Base-by-base conservation (phyloP, 129 eudicot species). In the Centaurea solstitialis region DNA sequence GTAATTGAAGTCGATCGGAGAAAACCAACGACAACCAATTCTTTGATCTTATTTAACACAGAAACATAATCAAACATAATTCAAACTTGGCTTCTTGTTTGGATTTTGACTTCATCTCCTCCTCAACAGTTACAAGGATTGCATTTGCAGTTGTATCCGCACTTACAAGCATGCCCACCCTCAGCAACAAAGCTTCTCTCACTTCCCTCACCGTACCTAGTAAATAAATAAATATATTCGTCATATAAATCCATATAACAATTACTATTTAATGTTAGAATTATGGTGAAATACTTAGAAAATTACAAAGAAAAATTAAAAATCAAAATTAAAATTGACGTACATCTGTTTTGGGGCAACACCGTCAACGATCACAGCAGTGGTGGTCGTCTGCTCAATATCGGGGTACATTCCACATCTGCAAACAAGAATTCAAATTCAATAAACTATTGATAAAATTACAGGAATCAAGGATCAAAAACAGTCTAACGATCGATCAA, bases 401-500 rank as follows among this genome's bases (percentile, higher is more conserved):
- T 89, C 89, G 6, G 97, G 93, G 71, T 89, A 91, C 91, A 81
- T 91, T 41, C 93, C 91, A 62, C 93, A 89, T 73, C 97, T 91
- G 85, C 84, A 78, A 73, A 40, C 33, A n/a, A 38, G 76, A 15
- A n/a, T 43, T 18, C 40, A 71, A 13, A 50, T 53, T 70, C 7
- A 13, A 69, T 50, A 9, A 65, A 40, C 26, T 67, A 0, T 3
- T 0, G 3, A 7, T 15, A 11, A 40, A 17, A 2, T 22, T 35
- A 18, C 6, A 13, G 28, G 17, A 69, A 21, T 41, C 47, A 43
- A 21, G 26, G 30, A 21, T 6, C 13, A 43, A 18, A 24, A 68
- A 45, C 47, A 41, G 11, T 0, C 9, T 41, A 3, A 3, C 47
- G 12, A 41, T 41, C 12, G 11, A 41, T 41, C 11, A 8, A 41